These are phyloP conservation scores for Beverwykella pulmonaria DNA, from an alignment of 495 filamentous ascomycete species.

Conservation along the genomic window DNA sequence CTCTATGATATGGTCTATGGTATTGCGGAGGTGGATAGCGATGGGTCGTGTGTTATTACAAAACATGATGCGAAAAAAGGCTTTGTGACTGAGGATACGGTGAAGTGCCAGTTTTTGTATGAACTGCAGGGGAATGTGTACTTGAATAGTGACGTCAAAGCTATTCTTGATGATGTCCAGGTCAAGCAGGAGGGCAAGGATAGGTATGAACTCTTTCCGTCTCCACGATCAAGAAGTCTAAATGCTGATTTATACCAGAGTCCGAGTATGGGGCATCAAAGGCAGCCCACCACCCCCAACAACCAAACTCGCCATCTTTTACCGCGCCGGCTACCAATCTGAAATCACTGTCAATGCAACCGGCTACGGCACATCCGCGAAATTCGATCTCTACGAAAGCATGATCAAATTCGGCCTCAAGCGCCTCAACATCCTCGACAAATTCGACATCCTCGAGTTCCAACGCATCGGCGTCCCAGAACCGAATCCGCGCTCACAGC, in stretches of 20 bases:
- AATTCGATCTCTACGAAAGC: slow-evolving; percentile 34
- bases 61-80: slow-evolving; percentile 45
- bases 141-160: slow-evolving; percentile 61
- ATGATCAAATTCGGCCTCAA: slow-evolving; percentile 41
- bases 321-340: slow-evolving; percentile 53
- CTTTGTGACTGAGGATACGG: slow-evolving; percentile 53
- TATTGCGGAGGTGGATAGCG: slow-evolving; percentile 58
- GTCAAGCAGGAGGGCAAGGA: slow-evolving; percentile 43
- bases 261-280: slow-evolving; percentile 51
- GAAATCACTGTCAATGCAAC: slow-evolving; percentile 46
- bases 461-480: slow-evolving; percentile 36
- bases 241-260: no score
- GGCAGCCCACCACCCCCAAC: slow-evolving; percentile 56
- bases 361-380: slow-evolving; percentile 30
- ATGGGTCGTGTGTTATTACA: slow-evolving; percentile 53
- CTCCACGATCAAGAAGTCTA: no score
- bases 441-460: slow-evolving; percentile 36
- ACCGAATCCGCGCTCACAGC: slow-evolving; percentile 23
- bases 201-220: slow-evolving; percentile 5
- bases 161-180: slow-evolving; percentile 53
- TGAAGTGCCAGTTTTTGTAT: slow-evolving; percentile 60
- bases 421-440: slow-evolving; percentile 27
- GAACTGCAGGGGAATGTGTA: slow-evolving; percentile 64
- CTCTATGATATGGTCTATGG: slow-evolving; percentile 56
- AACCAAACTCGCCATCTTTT: slow-evolving; percentile 59